Evolutionary conservation across 228 moss, liverwort and hornwort genomes (phyloP), one percentile per base, ranked within the genome.

Genomic region (Sphagnum magellanicum): DNA sequence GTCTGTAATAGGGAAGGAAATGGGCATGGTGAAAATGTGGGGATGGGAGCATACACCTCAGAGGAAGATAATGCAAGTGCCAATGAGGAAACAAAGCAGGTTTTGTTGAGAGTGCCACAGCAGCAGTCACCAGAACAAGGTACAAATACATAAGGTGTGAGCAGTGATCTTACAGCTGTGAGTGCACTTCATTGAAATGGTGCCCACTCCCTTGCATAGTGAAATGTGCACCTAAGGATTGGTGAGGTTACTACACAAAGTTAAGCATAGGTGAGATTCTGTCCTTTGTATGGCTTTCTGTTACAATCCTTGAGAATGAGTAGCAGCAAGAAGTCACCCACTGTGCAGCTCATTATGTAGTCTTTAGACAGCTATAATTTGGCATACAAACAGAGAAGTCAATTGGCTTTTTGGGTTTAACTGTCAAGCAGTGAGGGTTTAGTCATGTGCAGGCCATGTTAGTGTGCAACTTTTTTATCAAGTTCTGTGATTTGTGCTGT

Each of bases 201-300:
- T 32, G 32, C 32, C 32, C 3, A 32, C 32, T 32, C 73, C 65
- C 77, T 82, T 63, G 79, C 64, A 65, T 65, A 75, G 71, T 69
- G 48, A 49, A n/a, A 77, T 67, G 77, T 79, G 68, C 67, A 73
- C 75, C 74, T 77, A 71, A 48, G 66, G 68, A 67, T 65, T 10
- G 62, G 72, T 46, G 79, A 77, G 79, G 74, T 69, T 50, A 62
- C 47, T 16, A 62, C 61, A 75, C 66, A 71, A 60, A 73, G 70
- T 72, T 79, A 32, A 77, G 77, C 70, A 65, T 68, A 79, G 77
- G 16, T 68, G 77, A 86, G 77, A 78, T 75, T 72, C 63, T 85
- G 79, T 77, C 81, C 79, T 82, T 79, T 86, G 79, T 82, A 82
- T 77, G 71, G 71, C 53, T 79, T 71, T 74, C 67, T 52, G 73